Evolutionary conservation across 306 rosid species (phyloP), one percentile per base, ranked within the genome.

Genomic region (Arachis stenosperma): DNA sequence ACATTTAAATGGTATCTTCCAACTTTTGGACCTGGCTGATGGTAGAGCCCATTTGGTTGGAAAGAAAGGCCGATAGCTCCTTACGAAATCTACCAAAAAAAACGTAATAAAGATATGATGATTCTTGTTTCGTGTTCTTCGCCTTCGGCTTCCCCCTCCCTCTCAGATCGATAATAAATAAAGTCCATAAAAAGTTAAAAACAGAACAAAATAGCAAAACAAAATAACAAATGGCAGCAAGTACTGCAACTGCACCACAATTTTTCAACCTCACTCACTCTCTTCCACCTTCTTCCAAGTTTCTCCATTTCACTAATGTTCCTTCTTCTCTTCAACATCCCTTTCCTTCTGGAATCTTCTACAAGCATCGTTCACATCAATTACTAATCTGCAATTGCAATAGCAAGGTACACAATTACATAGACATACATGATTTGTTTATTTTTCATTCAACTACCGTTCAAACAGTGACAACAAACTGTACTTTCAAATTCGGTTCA

Each of bases 211-310:
- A 33, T 44, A 44, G 58, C 6, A 15, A 3, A 50, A 58, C 61
- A 22, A 71, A 71, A 22, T 22, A 22, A 22, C 27, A 22, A 77
- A 89, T 88, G 93, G 88, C 90, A 69, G 78, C 29, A 72, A 65
- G 83, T 29, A 48, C 76, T 43, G 39, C 83, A 55, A 57, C 74
- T 8, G 14, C 71, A 36, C 17, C 83, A 36, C 55, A 67, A 15
- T 40, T 73, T 8, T 47, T 75, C 75, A 70, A 62, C 73, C 54
- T 14, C 76, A 59, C 77, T 11, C 70, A 10, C 77, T 53, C 52
- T 55, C 58, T 39, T 50, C 70, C 67, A 69, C 74, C 79, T 63
- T 65, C 83, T 63, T 65, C 83, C 77, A 72, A 69, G 37, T 77
- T 70, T 67, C 77, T 13, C 52, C 76, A 22, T 54, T 65, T 15